Base-by-base conservation (phyloP, 306 rosid species). In the Castanea crenata region DNA sequence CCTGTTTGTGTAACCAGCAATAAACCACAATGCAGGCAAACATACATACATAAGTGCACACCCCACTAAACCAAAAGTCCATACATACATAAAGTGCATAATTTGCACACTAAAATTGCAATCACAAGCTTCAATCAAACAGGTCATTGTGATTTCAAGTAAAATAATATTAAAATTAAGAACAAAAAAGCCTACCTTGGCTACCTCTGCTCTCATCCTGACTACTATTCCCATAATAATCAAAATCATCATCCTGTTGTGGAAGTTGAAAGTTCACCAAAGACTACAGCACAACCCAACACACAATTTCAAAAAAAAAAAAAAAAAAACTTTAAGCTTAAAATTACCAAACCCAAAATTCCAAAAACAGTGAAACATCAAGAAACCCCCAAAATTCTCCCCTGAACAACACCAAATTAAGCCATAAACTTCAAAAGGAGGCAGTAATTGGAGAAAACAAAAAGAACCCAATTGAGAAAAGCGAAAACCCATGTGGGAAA, bases 201-300 rank as follows among this genome's bases (percentile, higher is more conserved):
- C 88, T 93, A 80, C 86, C 93, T 88, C 96, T 91, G 92, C 99
- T 96, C 91, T 93, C 99, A 83, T 93, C 99, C 94, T 93, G 98
- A 88, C 98, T 96, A 85, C 98, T 96, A 87, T 93, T 91, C 46
- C 88, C 99, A 83, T 91, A 91, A 81, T 96, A 93, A 87, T 93
- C 93, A 81, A 91, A 93, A 76, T 84, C 98, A 89, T 91, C 97
- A 85, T 89, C 96, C 58, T 90, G 90, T 79, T 88, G 88, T 75
- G 99, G 97, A 83, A 96, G 94, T 86, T 87, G 98, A 84, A 88
- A 96, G 89, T 87, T 96, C 92, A 93, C 79, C 97, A 96, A 90
- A 79, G 99, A 69, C 99, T 95, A 85, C 91, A 90, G 79, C 80
- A 85, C 79, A 87, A 63, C 61, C 82, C 79, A 79, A 82, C 78